Conservation (phyloP, 2,329 filamentous ascomycete genomes). For the Cadophora sp. region DNA sequence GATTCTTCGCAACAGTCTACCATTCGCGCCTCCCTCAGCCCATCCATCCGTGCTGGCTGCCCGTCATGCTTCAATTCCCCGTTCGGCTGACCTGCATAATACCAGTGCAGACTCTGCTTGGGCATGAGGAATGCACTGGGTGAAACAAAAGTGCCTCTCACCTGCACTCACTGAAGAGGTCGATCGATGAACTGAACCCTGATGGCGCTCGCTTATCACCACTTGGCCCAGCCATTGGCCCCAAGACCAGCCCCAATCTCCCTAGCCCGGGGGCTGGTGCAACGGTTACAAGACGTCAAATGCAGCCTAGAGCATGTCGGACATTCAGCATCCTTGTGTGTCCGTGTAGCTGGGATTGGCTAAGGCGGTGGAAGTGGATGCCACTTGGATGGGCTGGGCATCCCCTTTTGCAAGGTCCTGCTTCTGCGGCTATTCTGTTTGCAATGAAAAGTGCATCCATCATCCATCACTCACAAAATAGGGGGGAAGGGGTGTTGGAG, state of each 20-base stretch:
- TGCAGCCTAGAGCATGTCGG: conserved; percentile 9
- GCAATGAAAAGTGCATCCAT: background rate
- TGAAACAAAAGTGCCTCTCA: conserved; percentile 4
- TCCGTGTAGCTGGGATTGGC: conserved; percentile 10
- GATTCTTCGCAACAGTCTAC: background rate
- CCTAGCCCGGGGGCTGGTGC: background rate
- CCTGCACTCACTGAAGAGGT: too few species aligned
- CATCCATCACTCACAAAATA: background rate
- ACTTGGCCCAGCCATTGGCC: background rate
- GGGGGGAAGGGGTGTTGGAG: background rate
- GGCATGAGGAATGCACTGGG: background rate
- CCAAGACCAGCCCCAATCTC: background rate
- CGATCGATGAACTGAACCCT: too few species aligned
- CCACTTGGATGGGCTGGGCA: background rate
- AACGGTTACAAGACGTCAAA: conserved; percentile 8
- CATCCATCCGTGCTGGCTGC: background rate
- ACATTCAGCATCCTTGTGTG: background rate
- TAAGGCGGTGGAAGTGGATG: background rate
- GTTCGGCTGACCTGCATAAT: background rate
- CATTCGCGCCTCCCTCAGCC: conserved; percentile 1
- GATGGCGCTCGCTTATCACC: conserved; percentile 5
- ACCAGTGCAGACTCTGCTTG: conserved; percentile 3
- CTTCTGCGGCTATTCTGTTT: background rate
- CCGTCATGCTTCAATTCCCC: conserved; percentile 8
- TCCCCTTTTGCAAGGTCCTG: background rate